phyloP scores from a whole-genome alignment of 2,329 filamentous ascomycete genomes.

The Aspergillus fumigatiaffinis region DNA sequence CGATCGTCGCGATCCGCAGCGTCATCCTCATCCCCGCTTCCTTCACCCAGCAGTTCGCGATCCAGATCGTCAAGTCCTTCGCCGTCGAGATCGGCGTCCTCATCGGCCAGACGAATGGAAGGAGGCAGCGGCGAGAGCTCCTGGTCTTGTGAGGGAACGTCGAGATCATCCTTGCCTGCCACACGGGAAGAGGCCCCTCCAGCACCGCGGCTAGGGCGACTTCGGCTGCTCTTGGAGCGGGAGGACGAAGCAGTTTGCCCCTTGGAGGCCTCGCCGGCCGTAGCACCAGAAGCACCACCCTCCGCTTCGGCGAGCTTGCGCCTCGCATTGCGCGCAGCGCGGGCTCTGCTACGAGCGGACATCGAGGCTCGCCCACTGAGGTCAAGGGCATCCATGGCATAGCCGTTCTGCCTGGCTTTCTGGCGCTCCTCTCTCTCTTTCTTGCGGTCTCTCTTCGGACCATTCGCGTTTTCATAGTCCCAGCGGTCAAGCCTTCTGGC shows the following conservation, averaged over 20 bases:
- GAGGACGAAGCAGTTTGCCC: slow-evolving; percentile 14
- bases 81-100: slow-evolving; percentile 24
- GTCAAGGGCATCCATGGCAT: slow-evolving; percentile 14
- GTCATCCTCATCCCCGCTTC: slow-evolving; percentile 31
- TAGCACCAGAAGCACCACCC: slow-evolving; percentile 18
- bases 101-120: slow-evolving; percentile 10
- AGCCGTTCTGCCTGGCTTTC: slow-evolving; percentile 24
- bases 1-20: slow-evolving; percentile 10
- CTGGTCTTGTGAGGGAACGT: slow-evolving; percentile 22
- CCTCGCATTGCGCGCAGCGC: slow-evolving; percentile 25
- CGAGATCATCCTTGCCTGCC: slow-evolving; percentile 14
- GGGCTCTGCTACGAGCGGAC: slow-evolving; percentile 19
- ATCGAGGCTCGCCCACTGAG: slow-evolving; percentile 16
- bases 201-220: slow-evolving; percentile 16
- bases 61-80: slow-evolving; percentile 14
- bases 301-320: slow-evolving; percentile 25
- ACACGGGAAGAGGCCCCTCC: slow-evolving; percentile 8
- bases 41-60: slow-evolving; percentile 17
- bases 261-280: slow-evolving; percentile 15
- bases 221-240: slow-evolving; percentile 25
- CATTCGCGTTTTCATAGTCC: slow-evolving; percentile 42
- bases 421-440: slow-evolving; percentile 37
- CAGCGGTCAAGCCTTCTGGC: slow-evolving; percentile 43
- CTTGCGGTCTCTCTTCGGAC: slow-evolving; percentile 35
- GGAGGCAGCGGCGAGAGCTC: slow-evolving; percentile 18